Evolutionary conservation across 371 early-diverging fungal species (phyloP), one percentile per base, ranked within the genome.

Genomic region (Syncephalastrum contaminatum): DNA sequence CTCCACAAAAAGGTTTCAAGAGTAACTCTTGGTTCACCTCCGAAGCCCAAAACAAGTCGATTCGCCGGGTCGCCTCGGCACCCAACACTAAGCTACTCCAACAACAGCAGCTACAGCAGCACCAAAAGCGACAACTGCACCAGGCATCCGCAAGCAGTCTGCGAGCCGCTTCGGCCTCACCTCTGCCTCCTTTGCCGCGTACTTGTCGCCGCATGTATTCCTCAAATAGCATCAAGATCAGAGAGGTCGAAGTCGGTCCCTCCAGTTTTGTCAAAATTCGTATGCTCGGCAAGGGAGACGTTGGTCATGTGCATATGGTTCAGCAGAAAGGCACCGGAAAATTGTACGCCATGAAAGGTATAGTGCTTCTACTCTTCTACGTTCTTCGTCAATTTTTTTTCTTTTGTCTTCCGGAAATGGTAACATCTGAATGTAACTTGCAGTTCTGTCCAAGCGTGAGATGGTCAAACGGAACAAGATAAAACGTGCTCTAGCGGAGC

Each of bases 401-500:
- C 21, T 16, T 51, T 51, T 27, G 36, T 10, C 24, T 25, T 21
- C 21, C 14, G 48, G 13, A 48, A 48, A 22, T 8, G 18, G 14
- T 21, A 48, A 24, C 12, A 21, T 4, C n/a, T 24, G 6, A 48
- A n/a, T 14, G 16, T 48, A 18, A 48, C 48, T 48, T 48, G 7
- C 24, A 88, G 95, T 96, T 0, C 69, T 97, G 53, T 90, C 90
- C 24, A 97, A 97, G 78, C 79, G 84, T 52, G 98, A 95, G 62
- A 97, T 97, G 97, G 85, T 97, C 58, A 92, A 89, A 60, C 83
- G 96, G 51, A 94, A 96, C 73, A 97, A 97, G 75, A 89, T 97
- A 62, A 93, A 94, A 64, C 87, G 98, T 19, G 98, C 94, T 22
- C 76, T 97, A 43, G 92, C 96, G 16, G 98, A 97, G 72, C 97